Evolutionary conservation across 371 early-diverging fungal genomes (phyloP).

Genomic region (Mucor indicus): DNA sequence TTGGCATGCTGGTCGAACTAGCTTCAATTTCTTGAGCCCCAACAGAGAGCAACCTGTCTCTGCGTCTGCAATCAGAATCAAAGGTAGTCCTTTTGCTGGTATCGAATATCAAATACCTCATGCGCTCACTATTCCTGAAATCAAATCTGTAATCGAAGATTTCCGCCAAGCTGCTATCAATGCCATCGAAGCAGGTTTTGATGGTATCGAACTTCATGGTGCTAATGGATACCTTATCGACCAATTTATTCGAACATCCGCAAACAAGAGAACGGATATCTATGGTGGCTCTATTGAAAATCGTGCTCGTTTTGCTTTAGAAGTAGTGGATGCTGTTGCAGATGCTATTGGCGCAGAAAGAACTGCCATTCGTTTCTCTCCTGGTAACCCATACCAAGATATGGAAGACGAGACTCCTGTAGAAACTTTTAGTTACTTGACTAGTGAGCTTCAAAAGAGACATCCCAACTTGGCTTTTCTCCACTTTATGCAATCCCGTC

Average conservation of each 20-base stretch:
- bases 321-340: constrained; percentile 52
- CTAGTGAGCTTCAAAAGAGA: constrained; percentile 5
- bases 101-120: constrained; percentile 41
- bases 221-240: constrained; percentile 66
- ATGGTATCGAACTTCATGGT: constrained; percentile 68
- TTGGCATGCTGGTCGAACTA: constrained; percentile 40
- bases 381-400: no score
- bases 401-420: constrained; percentile 21
- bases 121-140: constrained; percentile 62
- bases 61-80: constrained; percentile 16
- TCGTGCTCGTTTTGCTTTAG: constrained; percentile 62
- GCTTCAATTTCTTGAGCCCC: neutral
- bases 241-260: constrained; percentile 44
- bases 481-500: constrained; percentile 26
- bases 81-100: neutral
- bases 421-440: constrained; percentile 24
- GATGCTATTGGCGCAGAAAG: constrained; percentile 19
- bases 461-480: constrained; percentile 20
- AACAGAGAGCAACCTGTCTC: constrained; percentile 11
- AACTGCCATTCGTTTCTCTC: no score
- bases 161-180: constrained; percentile 56
- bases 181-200: constrained; percentile 50
- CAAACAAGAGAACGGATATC: constrained; percentile 51
- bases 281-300: constrained; percentile 79
- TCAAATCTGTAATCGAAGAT: constrained; percentile 50